Conservation (phyloP, 345 rosid genomes). For the Moricandia moricandioides region DNA sequence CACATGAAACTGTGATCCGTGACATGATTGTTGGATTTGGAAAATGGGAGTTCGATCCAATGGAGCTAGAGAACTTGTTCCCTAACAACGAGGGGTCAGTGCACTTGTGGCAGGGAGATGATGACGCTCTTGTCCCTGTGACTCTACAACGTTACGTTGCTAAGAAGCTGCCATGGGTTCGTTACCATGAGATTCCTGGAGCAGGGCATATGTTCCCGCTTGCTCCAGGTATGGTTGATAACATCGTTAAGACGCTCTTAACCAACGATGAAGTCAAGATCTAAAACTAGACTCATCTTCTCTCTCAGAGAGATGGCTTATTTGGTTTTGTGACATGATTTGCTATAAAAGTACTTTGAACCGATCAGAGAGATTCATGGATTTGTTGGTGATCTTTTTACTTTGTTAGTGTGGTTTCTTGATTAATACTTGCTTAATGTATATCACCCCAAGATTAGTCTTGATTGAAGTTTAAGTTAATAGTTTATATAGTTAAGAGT, state of each 20-base stretch:
- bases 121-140: conserved; percentile 52
- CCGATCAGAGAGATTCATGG: neutral
- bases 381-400: neutral
- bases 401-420: neutral
- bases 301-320: neutral
- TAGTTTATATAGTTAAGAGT: neutral
- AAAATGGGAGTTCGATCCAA: conserved; percentile 60
- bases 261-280: conserved; percentile 18
- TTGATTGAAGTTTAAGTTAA: neutral
- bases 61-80: conserved; percentile 48
- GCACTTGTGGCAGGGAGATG: conserved; percentile 68
- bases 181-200: conserved; percentile 55
- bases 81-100: conserved; percentile 49
- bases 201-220: conserved; percentile 55
- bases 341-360: conserved; percentile 7
- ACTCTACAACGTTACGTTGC: conserved; percentile 53
- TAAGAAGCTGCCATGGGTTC: conserved; percentile 57
- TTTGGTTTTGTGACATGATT: neutral
- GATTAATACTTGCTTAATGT: neutral
- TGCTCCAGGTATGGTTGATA: conserved; percentile 42
- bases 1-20: conserved; percentile 46
- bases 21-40: conserved; percentile 56
- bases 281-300: neutral
- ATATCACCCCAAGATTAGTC: neutral
- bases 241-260: conserved; percentile 47